These are phyloP conservation scores for Boletus bicolor DNA, from an alignment of 768 basidiomycete genomes.

Conservation along the genomic window DNA sequence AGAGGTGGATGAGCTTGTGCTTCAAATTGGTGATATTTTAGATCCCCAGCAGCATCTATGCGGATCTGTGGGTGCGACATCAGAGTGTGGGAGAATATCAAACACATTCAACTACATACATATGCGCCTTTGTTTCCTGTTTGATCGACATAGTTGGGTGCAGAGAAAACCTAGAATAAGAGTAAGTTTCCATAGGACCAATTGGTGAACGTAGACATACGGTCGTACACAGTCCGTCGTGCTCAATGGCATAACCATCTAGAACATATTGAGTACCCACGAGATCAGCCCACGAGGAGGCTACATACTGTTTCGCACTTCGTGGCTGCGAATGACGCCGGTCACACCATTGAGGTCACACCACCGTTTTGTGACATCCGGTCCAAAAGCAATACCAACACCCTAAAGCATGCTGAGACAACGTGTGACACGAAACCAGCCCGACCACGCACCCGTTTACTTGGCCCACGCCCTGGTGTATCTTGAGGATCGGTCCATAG, in stretches of 20 bases:
- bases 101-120: constrained; percentile 43
- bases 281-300: neutral
- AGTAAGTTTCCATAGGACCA: constrained; percentile 10
- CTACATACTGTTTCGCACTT: constrained; percentile 82
- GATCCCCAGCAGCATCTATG: constrained; percentile 72
- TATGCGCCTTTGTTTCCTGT: constrained; percentile 90
- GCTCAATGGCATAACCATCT: constrained; percentile 95
- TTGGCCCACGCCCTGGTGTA: constrained; percentile 84
- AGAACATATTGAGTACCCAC: constrained; percentile 4
- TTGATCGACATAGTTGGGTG: constrained; percentile 94
- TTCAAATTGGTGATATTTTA: constrained; percentile 77
- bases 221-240: constrained; percentile 91
- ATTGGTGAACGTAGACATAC: constrained; percentile 37
- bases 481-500: constrained; percentile 98
- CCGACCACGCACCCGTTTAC: constrained; percentile 74
- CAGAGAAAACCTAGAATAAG: constrained; percentile 72
- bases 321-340: constrained; percentile 91
- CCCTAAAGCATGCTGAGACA: constrained; percentile 49
- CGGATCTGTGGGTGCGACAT: constrained; percentile 53
- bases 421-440: constrained; percentile 3
- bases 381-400: constrained; percentile 94
- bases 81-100: constrained; percentile 3
- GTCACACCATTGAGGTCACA: constrained; percentile 83
- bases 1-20: constrained; percentile 85
- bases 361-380: constrained; percentile 89